Percentiles rank a stretch among this genome's conserved stretches.
Evolutionary conservation across 805 yeast species (phyloP).

Genomic region (Metschnikowia santaceciliae): DNA sequence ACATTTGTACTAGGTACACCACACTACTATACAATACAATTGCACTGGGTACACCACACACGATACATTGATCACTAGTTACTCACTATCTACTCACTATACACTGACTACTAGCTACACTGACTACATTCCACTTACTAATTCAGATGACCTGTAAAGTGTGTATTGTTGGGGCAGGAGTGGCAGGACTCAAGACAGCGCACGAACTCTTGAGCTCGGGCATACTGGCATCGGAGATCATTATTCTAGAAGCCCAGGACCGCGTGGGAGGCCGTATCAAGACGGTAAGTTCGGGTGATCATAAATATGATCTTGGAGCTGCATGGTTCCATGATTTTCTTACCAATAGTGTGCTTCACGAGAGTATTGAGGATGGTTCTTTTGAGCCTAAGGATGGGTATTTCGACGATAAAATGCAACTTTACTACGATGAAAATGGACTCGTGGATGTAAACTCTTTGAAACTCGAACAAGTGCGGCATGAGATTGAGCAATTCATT

Average conservation of each 20-base stretch:
- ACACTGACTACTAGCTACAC: too few species aligned
- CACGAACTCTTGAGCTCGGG: constrained; percentile 21
- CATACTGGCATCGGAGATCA: constrained; percentile 14
- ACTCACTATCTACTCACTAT: too few species aligned
- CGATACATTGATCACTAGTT: too few species aligned
- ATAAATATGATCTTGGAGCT: constrained; percentile 74
- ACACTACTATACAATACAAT: too few species aligned
- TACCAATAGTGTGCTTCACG: constrained; percentile 58
- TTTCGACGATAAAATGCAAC: constrained; percentile 45
- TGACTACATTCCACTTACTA: too few species aligned
- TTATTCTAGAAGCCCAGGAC: constrained; percentile 23
- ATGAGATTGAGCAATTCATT: constrained; percentile 57
- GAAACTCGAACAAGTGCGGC: constrained; percentile 34
- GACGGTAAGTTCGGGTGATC: constrained; percentile 20
- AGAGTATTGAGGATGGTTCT: constrained; percentile 29
- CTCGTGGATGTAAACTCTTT: constrained; percentile 24
- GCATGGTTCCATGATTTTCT: constrained; percentile 89
- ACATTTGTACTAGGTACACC: too few species aligned
- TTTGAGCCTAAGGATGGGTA: constrained; percentile 28
- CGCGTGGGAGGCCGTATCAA: constrained; percentile 23
- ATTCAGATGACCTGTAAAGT: constrained; percentile 3
- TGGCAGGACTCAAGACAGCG: constrained; percentile 24
- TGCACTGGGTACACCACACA: too few species aligned
- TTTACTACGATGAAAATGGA: constrained; percentile 31
- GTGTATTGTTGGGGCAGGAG: constrained; percentile 24